These are phyloP conservation scores for Cadophora luteo-olivacea DNA, from an alignment of 2,329 filamentous ascomycete species.

Conservation along the genomic window DNA sequence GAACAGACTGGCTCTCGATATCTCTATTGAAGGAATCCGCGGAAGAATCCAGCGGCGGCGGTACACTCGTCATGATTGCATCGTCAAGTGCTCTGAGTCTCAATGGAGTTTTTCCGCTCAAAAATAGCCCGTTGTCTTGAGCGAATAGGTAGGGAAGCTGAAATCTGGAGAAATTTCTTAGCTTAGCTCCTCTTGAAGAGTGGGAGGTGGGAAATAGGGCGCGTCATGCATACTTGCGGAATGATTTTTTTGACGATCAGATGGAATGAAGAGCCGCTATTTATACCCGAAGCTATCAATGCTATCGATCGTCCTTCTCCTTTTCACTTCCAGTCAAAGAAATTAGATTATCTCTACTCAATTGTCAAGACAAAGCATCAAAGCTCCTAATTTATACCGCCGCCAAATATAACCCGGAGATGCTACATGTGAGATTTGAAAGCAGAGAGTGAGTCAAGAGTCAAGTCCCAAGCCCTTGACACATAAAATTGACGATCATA, in stretches of 20 bases:
- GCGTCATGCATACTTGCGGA: slow-evolving; percentile 8
- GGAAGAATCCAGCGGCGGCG: slow-evolving; percentile 1
- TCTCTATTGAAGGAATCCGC: neutral
- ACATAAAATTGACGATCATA: neutral
- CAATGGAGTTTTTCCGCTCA: neutral
- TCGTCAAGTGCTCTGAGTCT: neutral
- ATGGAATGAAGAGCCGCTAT: neutral
- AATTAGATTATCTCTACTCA: neutral
- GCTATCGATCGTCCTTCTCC: neutral
- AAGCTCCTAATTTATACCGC: neutral
- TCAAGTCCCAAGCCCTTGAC: neutral
- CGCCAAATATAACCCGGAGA: neutral
- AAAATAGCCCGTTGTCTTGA: neutral
- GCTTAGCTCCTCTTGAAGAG: neutral
- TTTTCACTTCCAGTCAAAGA: no score
- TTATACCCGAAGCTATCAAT: neutral
- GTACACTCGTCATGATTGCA: neutral
- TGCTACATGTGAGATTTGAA: neutral
- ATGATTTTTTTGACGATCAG: neutral
- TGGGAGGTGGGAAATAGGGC: neutral
- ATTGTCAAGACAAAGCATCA: neutral
- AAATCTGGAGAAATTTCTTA: slow-evolving; percentile 1
- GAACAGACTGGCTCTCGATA: slow-evolving; percentile 1
- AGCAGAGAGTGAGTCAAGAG: neutral
- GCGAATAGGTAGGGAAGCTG: neutral